phyloP scores from a whole-genome alignment of 2,329 filamentous ascomycete genomes.

The Botrytis sinoallii region DNA sequence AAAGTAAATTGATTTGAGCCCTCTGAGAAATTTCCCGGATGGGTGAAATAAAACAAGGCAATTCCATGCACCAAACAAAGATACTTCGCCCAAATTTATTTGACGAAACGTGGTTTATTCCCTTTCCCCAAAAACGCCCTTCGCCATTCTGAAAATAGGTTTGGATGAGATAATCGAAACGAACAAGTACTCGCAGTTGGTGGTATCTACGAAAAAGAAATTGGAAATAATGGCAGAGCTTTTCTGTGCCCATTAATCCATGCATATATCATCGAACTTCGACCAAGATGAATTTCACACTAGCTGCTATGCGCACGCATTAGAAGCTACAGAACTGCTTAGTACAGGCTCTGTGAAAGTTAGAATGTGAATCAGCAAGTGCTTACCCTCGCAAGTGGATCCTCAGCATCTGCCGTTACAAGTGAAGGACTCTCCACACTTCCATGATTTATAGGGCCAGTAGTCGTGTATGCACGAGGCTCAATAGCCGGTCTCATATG shows the following conservation, averaged over 20 bases:
- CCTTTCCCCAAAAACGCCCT: constrained; percentile 18
- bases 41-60: constrained; percentile 11
- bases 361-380: constrained; percentile 16
- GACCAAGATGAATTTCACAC: background rate
- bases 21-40: background rate
- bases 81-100: constrained; percentile 10
- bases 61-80: constrained; percentile 14
- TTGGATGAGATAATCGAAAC: constrained; percentile 18
- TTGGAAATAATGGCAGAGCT: constrained; percentile 12
- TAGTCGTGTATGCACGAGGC: constrained; percentile 66
- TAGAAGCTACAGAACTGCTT: constrained; percentile 34
- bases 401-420: constrained; percentile 57
- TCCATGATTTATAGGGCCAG: constrained; percentile 54
- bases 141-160: constrained; percentile 13
- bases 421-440: constrained; percentile 62
- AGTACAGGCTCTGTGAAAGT: constrained; percentile 22
- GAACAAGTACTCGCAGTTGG: constrained; percentile 17
- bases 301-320: constrained; percentile 38
- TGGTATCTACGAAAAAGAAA: constrained; percentile 23
- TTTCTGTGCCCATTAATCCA: constrained; percentile 10
- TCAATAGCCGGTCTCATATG: constrained; percentile 52
- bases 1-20: constrained; percentile 3
- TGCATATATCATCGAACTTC: constrained; percentile 14
- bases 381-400: constrained; percentile 43
- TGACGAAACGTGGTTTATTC: constrained; percentile 15